phyloP scores from a whole-genome alignment of 1,284 basidiomycete species.

The Ustilago tritici region DNA sequence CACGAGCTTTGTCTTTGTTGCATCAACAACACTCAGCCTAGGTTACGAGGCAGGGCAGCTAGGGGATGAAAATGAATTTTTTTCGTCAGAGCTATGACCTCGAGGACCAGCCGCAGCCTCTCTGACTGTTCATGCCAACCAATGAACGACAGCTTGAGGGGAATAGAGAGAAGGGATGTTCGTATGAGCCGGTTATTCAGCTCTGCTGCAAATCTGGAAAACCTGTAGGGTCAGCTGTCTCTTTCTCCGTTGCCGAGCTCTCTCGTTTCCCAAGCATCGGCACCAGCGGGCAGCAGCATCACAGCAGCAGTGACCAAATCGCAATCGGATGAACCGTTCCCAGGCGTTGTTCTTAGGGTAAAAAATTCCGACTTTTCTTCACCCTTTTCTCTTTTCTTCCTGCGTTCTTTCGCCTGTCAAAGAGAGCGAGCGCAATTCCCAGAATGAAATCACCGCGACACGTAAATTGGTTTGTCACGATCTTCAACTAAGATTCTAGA shows the following conservation, averaged over 20 bases:
- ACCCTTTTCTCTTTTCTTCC: background rate
- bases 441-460: slow-evolving; percentile 13
- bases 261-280: background rate
- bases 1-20: background rate
- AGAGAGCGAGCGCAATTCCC: background rate
- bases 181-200: background rate
- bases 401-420: slow-evolving; percentile 2
- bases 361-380: slow-evolving; percentile 12
- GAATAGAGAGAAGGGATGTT: background rate
- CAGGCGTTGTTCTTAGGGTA: background rate
- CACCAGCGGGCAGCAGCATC: background rate
- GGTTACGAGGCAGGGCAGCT: background rate
- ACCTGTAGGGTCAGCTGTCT: slow-evolving; percentile 16
- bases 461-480: slow-evolving; percentile 11
- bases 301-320: slow-evolving; percentile 11
- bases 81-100: background rate
- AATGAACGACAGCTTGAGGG: background rate
- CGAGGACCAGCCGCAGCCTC: background rate
- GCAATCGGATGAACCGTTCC: slow-evolving; percentile 21
- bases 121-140: background rate
- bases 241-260: slow-evolving; percentile 12
- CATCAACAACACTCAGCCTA: background rate
- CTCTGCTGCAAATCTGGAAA: background rate
- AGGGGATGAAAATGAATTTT: background rate
- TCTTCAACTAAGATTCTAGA: background rate